Base-by-base conservation (phyloP, 169 alveolate genomes). In the Perkinsus olseni region DNA sequence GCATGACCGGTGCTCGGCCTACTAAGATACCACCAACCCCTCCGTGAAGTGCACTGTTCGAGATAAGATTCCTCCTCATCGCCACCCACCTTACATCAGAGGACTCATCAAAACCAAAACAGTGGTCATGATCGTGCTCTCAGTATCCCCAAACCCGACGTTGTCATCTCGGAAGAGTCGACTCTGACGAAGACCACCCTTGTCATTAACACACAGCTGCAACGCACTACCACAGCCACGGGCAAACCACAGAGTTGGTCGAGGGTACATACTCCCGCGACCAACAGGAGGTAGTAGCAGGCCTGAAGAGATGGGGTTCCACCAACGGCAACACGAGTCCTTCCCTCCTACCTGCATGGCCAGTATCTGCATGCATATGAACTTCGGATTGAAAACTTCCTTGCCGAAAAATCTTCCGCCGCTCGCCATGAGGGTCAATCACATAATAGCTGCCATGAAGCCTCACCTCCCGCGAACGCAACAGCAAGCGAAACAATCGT, bases 371-470 rank as follows among this genome's bases (percentile, higher is more conserved):
- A 62, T n/a, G 21, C 92, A 45, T 74, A 93, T 82, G 93, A 37
- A 93, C 38, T 62, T 74, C 6, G 94, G 93, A 94, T 93, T 92
- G 62, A 93, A 93, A 38, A 17, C 36, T 37, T 93, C 94, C 28
- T 74, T 37, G 1, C 94, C 94, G 62, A 74, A 93, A n/a, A 93
- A 40, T 34, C 74, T 93, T 62, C 94, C 94, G 31, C 82, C 82
- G 82, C 37, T 24, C 34, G 82, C 31, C 82, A 62, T 62, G 82
- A 62, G 82, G 82, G 82, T 62, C 82, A 62, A 62, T 62, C 82
- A 62, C 82, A 62, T 62, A 62, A 4, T 62, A 28, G 82, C 28
- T 28, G 34, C 50, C 21, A 40, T 40, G 11, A 6, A 40, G 50
- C 3, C 21, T 40, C 3, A 6, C 50, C 50, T 11, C 11, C 3